Evolutionary conservation across 2,329 filamentous ascomycete genomes (phyloP), one percentile per base, ranked within the genome.

Genomic region (Clarireedia paspali): DNA sequence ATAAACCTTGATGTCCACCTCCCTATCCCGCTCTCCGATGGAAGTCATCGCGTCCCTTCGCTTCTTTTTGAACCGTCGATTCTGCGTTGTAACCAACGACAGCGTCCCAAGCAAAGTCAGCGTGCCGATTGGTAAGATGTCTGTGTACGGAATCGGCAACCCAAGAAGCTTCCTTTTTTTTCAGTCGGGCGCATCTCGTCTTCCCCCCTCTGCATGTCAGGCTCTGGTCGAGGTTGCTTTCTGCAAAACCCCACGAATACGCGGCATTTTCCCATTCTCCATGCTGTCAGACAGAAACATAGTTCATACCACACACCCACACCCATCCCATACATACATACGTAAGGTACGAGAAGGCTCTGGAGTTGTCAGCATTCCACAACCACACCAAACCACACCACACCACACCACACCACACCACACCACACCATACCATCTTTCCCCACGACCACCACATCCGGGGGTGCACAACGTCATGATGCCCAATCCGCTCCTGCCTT

Each of bases 161-260:
- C 26, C 46, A 30, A 50, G 30, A 15, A 44, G 30, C 23, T 34
- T 39, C 46, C 39, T 30, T 36, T 50, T 50, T 50, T 42, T 47
- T 39, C 39, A 47, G 38, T 55, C 46, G 52, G 52, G 52, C 52
- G 26, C 27, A 3, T 9, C 27, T 30, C 7, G 7, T 10, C 27
- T 10, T 30, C 27, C 10, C 10, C 3, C 27, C 34, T 53, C 27
- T 24, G 40, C 6, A 24, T 17, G 39, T 26, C 30, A 12, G 39
- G 52, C 52, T 50, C n/a, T 49, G 24, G n/a, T 24, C 14, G n/a
- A 49, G 26, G 17, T 20, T 50, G 38, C 46, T 23, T 23, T 9
- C 12, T n/a, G 50, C 45, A 26, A 55, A 44, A 55, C 52, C 52
- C 46, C 38, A 54, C 36, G 52, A 50, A 54, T 50, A 36, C 45